Evolutionary conservation across 495 filamentous ascomycete genomes (phyloP), one percentile per base, ranked within the genome.

Genomic region (Xylaria telfairii): DNA sequence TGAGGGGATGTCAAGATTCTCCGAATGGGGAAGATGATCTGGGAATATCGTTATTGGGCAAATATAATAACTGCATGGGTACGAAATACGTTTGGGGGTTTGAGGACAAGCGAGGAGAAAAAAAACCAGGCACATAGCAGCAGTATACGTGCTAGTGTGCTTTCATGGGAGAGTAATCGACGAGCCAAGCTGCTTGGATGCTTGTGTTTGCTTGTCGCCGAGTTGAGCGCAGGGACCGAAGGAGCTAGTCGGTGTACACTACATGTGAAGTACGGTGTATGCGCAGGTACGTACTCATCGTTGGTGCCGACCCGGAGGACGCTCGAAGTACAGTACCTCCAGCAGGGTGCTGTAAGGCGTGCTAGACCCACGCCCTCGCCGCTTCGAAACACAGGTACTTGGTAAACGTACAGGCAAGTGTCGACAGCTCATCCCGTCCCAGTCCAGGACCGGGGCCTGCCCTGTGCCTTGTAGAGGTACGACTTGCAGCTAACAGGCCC

Each of bases 401-500:
- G 56, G 30, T 21, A 46, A 4, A 13, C 0, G 15, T 26, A 17
- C 19, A 57, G 54, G 54, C 34, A 53, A 53, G 26, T 13, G 21
- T 53, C 49, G 49, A 59, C 56, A 59, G 56, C 56, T 59, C 28
- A 59, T 62, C 34, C 17, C 13, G 59, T 28, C 21, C 34, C 17
- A 5, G 59, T 28, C 21, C 37, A 62, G 59, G 21, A 37, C 17
- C 28, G 59, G 34, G 30, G 7, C 17, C 2, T 17, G 0, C 17
- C 13, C n/a, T n/a, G n/a, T n/a, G 62, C 5, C 60, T 32, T 68
- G 56, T 39, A 69, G 37, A 69, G 56, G 67, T 61, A 62, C 44
- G 17, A 39, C 26, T 12, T 62, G 66, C 56, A 68, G 44, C 44
- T 49, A 49, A 47, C 30, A 42, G 15, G 30, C 24, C 64, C 47